Conservation (phyloP, 495 filamentous ascomycete genomes). For the Pyrenula massariospora region DNA sequence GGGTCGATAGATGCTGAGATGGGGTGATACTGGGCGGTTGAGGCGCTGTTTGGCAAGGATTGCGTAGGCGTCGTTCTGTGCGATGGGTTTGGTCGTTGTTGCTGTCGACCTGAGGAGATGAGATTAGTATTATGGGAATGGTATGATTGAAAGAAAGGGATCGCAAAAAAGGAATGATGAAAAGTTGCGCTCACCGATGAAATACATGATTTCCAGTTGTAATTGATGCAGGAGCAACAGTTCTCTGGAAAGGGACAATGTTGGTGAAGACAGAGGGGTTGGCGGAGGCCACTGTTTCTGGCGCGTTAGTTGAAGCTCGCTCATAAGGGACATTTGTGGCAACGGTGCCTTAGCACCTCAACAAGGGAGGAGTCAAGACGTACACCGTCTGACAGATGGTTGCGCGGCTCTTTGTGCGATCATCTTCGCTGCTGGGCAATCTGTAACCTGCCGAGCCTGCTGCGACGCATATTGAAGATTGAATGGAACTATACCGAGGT, state of each 20-base stretch:
- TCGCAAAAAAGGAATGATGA: not conserved
- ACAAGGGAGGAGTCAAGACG: not conserved
- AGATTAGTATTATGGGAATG: conserved; percentile 1
- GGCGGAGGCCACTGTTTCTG: conserved; percentile 30
- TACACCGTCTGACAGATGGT: conserved; percentile 1
- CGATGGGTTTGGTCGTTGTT: conserved; percentile 46
- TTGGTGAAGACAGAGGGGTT: conserved; percentile 35
- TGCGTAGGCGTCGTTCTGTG: conserved; percentile 43
- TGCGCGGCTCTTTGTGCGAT: not conserved
- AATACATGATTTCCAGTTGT: conserved; percentile 37
- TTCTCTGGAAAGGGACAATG: conserved; percentile 29
- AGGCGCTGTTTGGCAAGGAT: conserved; percentile 81
- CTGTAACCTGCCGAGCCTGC: not conserved
- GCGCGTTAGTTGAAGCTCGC: not conserved
- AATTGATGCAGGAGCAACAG: conserved; percentile 35
- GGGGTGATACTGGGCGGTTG: conserved; percentile 73
- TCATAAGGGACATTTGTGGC: too few species aligned
- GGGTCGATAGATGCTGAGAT: conserved; percentile 79
- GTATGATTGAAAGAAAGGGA: not conserved
- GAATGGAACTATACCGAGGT: conserved; percentile 1
- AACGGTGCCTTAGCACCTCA: too few species aligned
- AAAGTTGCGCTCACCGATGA: not conserved
- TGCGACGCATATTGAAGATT: not conserved
- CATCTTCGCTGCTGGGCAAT: conserved; percentile 2
- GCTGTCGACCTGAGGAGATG: conserved; percentile 8